These are phyloP conservation scores for Akebia trifoliata DNA, from an alignment of 164 flowering plant species.

Conservation along the genomic window DNA sequence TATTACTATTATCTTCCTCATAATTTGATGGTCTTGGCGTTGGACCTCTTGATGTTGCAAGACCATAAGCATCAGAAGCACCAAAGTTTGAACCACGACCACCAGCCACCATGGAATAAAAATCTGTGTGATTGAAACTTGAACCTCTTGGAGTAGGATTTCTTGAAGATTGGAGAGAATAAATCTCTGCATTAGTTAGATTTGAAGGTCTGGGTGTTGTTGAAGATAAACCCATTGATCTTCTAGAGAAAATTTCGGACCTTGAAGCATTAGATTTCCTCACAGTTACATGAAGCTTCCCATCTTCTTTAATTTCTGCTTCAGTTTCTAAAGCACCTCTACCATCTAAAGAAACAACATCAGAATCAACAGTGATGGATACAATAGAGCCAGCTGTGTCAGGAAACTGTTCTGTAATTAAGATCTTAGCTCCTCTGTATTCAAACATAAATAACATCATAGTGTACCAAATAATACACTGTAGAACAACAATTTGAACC, in stretches of 20 bases:
- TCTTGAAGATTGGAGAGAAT: constrained; percentile 70
- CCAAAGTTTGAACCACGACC: constrained; percentile 64
- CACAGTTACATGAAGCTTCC: constrained; percentile 79
- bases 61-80: constrained; percentile 43
- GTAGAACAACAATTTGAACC: constrained; percentile 92
- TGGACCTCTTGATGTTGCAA: constrained; percentile 54
- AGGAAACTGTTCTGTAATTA: constrained; percentile 86
- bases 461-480: constrained; percentile 94
- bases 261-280: constrained; percentile 78
- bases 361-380: constrained; percentile 82
- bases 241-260: constrained; percentile 72
- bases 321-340: constrained; percentile 59
- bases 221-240: constrained; percentile 58
- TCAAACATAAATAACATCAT: constrained; percentile 87
- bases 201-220: constrained; percentile 77
- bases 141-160: constrained; percentile 85
- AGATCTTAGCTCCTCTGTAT: constrained; percentile 64
- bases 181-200: constrained; percentile 79
- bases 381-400: constrained; percentile 81
- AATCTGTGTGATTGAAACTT: constrained; percentile 80
- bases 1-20: constrained; percentile 49
- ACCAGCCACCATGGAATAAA: constrained; percentile 71
- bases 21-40: constrained; percentile 77
- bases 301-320: constrained; percentile 76
- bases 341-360: constrained; percentile 77